Evolutionary conservation across 306 rosid species (phyloP).

Genomic region (Alnus glutinosa): DNA sequence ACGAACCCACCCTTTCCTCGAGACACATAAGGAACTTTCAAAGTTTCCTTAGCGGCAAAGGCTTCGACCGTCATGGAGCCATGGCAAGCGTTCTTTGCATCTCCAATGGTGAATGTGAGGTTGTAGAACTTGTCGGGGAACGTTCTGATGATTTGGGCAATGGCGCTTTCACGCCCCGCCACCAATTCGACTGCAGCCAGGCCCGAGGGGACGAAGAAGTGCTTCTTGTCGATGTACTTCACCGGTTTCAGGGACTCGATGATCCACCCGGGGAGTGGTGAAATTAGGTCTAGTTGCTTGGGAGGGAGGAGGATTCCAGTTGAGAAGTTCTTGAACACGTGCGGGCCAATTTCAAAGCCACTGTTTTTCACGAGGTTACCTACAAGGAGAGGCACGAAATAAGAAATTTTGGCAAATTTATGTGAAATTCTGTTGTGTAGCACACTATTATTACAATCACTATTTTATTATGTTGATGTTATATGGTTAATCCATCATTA

Average conservation of each 20-base stretch:
- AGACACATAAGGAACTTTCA: slow-evolving; percentile 40
- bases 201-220: slow-evolving; percentile 53
- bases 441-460: too few relatives aligned
- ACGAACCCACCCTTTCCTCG: slow-evolving; percentile 46
- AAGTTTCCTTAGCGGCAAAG: slow-evolving; percentile 43
- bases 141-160: slow-evolving; percentile 57
- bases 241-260: slow-evolving; percentile 58
- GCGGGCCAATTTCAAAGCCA: slow-evolving; percentile 51
- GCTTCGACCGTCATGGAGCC: slow-evolving; percentile 55
- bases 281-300: slow-evolving; percentile 32
- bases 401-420: too few relatives aligned
- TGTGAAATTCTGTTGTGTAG: too few relatives aligned
- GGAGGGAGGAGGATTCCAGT: slow-evolving; percentile 56
- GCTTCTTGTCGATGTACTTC: slow-evolving; percentile 45
- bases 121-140: slow-evolving; percentile 39
- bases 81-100: slow-evolving; percentile 54
- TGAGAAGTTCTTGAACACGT: slow-evolving; percentile 50
- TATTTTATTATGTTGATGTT: too few relatives aligned
- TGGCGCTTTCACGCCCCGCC: slow-evolving; percentile 52
- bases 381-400: neutral
- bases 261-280: slow-evolving; percentile 62
- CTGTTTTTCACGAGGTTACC: slow-evolving; percentile 55
- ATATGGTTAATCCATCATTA: too few relatives aligned
- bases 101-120: slow-evolving; percentile 55
- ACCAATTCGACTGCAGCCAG: slow-evolving; percentile 45